Base-by-base conservation (phyloP, 768 basidiomycete genomes). In the Hericium alpestre region DNA sequence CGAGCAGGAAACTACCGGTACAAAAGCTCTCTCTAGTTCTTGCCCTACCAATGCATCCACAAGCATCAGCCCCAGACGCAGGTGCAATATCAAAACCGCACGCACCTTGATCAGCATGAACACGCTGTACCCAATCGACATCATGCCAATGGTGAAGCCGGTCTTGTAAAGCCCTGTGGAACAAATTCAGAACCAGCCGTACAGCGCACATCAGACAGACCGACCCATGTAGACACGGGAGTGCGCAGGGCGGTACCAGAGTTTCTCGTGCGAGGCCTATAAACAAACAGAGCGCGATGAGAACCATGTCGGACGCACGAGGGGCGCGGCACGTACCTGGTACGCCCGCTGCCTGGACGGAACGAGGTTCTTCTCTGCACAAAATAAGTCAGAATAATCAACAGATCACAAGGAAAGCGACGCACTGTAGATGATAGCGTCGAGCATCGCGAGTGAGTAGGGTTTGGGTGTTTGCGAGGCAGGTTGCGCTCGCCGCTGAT, bases 361-460 rank as follows among this genome's bases (percentile, higher is more conserved):
- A 59, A 88, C 76, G 55, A 68, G 67, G 74, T 90, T 87, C 63
- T 82, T 84, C 68, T 78, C 82, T 82, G 64, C 43, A n/a, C 39
- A 51, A 15, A 11, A 48, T 25, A 50, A 27, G 18, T 13, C 22
- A 15, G 12, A 4, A 11, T 13, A 10, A 18, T 38, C 27, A 7
- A 11, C 15, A 12, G 18, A 3, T 7, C 12, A 49, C 2, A 16
- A 25, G 51, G 18, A 3, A 10, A 38, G 18, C 23, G 2, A 72
- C 81, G 60, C 68, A 88, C 87, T 79, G 74, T 84, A 77, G 68
- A 84, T 81, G 63, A 89, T 75, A 48, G 79, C 75, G 69, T 76
- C 75, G 67, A 85, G 73, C 76, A 86, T 84, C 62, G 27, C 22
- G 13, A 20, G 18, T 53, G 38, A 39, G 32, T 0, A 32, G 32